Evolutionary conservation across 306 rosid genomes (phyloP), one percentile per base, ranked within the genome.

Genomic region (Psophocarpus tetragonolobus): DNA sequence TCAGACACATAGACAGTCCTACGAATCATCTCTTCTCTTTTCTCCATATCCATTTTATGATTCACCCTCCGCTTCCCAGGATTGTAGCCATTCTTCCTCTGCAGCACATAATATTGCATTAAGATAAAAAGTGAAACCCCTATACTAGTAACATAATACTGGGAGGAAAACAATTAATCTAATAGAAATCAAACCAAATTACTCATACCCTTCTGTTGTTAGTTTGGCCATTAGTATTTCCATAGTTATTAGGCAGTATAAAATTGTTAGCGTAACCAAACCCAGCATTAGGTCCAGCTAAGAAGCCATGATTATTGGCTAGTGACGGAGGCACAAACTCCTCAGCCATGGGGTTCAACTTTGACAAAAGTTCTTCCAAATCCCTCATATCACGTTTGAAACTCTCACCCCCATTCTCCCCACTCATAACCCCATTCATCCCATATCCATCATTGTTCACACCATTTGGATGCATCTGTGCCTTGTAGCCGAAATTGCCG

Each of bases 1-100:
- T 95, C 99, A 72, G 99, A 95, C 58, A 95, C 99, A 81, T 95
- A 95, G 17, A 95, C 99, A 12, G 99, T 95, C 90, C 95, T 92
- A 83, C 91, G 77, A 65, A 82, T 87, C 99, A 95, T 95, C 76
- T 92, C 97, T 67, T 95, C 99, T 47, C 91, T 77, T 78, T 88
- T 92, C 54, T 87, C 94, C 64, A 92, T 83, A 60, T 85, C 93
- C 77, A 92, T 79, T 71, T 91, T 91, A 82, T 87, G 80, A 71
- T 86, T 85, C 72, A 84, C 84, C 81, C 90, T 91, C 69, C 96
- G 76, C 90, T 87, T 88, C 54, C 92, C 99, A 80, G 87, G 90
- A 81, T 54, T 88, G 82, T 85, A 95, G 78, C 90, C 97, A 81
- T 91, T 92, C 91, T 86, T 95, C 87, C 88, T 91, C 96, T 92